A percentile compares a stretch with the other conserved stretches of the same genome.
Conservation (phyloP, 768 basidiomycete genomes). For the Strobilomyces confusus region DNA sequence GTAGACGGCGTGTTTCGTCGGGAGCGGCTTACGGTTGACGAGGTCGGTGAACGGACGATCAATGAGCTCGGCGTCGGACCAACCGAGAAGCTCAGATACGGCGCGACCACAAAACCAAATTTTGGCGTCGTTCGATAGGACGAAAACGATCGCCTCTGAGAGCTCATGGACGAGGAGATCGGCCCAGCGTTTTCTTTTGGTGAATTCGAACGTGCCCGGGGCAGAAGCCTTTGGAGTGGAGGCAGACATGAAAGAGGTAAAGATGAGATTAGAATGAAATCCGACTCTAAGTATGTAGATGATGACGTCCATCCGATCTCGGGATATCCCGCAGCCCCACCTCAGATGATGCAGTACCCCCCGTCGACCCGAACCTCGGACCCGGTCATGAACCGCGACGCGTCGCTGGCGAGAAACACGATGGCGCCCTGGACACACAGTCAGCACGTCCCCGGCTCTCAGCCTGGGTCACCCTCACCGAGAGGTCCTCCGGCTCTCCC, state of each 20-base stretch:
- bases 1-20: too few relatives aligned
- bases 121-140: slow-evolving; percentile 59
- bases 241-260: slow-evolving; percentile 13
- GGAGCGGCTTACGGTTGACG: slow-evolving; percentile 50
- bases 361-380: slow-evolving; percentile 84
- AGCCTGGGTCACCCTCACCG: slow-evolving; percentile 42
- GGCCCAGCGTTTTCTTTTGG: slow-evolving; percentile 83
- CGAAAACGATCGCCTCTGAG: slow-evolving; percentile 65
- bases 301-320: slow-evolving; percentile 27
- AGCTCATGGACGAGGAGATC: slow-evolving; percentile 76
- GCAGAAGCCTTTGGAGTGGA: slow-evolving; percentile 11
- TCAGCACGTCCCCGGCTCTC: neutral
- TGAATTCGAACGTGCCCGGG: slow-evolving; percentile 64
- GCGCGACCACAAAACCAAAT: slow-evolving; percentile 69
- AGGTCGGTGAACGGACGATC: slow-evolving; percentile 64
- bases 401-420: slow-evolving; percentile 88
- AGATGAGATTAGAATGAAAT: neutral
- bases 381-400: slow-evolving; percentile 87
- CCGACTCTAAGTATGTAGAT: neutral
- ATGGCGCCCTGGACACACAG: slow-evolving; percentile 61
- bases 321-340: slow-evolving; percentile 6
- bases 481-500: slow-evolving; percentile 90
- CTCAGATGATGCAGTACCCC: slow-evolving; percentile 71
- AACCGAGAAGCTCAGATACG: slow-evolving; percentile 70
- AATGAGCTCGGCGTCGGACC: slow-evolving; percentile 68